Evolutionary conservation across 345 rosid genomes (phyloP).

Genomic region (Heritiera fomes): DNA sequence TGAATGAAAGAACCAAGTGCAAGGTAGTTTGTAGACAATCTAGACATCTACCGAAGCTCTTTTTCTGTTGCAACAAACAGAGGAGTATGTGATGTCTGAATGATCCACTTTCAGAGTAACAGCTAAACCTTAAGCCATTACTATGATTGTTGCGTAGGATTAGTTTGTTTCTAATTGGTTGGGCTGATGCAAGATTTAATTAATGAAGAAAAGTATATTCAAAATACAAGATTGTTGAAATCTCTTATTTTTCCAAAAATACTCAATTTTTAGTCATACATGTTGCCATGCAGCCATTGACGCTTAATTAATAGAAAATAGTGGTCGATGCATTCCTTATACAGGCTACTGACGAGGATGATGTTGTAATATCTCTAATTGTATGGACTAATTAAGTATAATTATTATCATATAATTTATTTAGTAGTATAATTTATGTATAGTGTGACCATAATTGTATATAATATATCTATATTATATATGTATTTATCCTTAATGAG

Average conservation of each 20-base stretch:
- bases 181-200: neutral
- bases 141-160: neutral
- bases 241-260: neutral
- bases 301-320: neutral
- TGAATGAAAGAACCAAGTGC: neutral
- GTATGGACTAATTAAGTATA: no score
- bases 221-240: no score
- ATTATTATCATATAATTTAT: no score
- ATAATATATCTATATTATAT: no score
- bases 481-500: no score
- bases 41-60: neutral
- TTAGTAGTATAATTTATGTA: no score
- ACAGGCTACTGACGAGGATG: conserved; percentile 76
- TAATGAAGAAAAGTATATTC: neutral
- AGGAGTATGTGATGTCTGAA: neutral
- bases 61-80: neutral
- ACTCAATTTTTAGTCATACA: neutral
- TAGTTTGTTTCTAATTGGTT: neutral
- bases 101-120: neutral
- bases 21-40: no score
- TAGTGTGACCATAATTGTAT: no score
- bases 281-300: neutral
- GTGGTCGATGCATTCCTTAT: conserved; percentile 19
- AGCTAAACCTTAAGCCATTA: neutral
- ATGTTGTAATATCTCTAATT: no score